phyloP scores from a whole-genome alignment of 345 rosid genomes.

The Gossypium arboreum region DNA sequence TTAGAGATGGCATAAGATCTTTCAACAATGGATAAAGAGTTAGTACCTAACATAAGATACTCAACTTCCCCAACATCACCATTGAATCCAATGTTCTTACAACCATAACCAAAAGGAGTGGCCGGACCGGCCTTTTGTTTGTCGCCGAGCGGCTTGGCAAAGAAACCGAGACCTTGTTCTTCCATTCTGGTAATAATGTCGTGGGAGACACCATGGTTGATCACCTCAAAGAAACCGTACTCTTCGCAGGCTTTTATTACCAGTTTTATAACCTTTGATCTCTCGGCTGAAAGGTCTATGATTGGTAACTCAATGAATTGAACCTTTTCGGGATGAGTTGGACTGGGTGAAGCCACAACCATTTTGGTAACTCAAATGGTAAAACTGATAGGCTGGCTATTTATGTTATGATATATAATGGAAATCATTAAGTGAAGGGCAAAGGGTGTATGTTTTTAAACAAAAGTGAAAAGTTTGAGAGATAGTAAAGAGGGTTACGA shows the following conservation, averaged over 20 bases:
- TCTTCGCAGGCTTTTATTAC: slow-evolving; percentile 69
- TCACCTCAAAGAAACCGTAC: slow-evolving; percentile 79
- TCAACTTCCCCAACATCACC: slow-evolving; percentile 87
- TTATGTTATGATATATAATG: neutral
- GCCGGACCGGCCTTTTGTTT: slow-evolving; percentile 56
- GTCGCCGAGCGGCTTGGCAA: slow-evolving; percentile 50
- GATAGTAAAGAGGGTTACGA: no score
- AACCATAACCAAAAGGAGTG: slow-evolving; percentile 76
- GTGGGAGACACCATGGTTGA: slow-evolving; percentile 63
- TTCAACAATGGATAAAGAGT: slow-evolving; percentile 37
- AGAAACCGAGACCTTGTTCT: slow-evolving; percentile 52
- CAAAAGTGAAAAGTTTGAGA: neutral
- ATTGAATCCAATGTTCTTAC: slow-evolving; percentile 67
- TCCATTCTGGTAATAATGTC: slow-evolving; percentile 42
- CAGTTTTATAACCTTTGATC: slow-evolving; percentile 40
- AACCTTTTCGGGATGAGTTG: slow-evolving; percentile 21
- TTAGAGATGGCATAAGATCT: slow-evolving; percentile 34
- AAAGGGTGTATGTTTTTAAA: neutral
- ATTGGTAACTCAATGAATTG: slow-evolving; percentile 45
- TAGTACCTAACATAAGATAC: slow-evolving; percentile 59
- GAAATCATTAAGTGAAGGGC: neutral
- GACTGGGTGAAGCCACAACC: slow-evolving; percentile 34
- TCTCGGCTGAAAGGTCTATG: slow-evolving; percentile 49
- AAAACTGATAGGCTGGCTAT: neutral
- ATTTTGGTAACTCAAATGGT: slow-evolving; percentile 7